Base-by-base conservation (phyloP, 495 filamentous ascomycete species). In the Tuber brumale region DNA sequence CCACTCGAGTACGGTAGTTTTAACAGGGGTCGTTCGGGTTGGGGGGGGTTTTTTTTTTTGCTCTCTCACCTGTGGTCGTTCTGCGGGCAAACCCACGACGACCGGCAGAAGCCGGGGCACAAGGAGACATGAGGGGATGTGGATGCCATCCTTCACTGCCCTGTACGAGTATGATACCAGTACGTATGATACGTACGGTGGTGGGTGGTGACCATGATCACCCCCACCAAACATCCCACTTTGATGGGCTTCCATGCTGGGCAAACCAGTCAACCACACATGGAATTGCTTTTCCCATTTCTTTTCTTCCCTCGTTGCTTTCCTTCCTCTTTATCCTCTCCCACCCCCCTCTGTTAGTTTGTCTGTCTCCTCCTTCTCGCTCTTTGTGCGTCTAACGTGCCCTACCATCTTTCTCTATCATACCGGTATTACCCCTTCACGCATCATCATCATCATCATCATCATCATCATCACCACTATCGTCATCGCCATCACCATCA, bases 341-440 rank as follows among this genome's bases (percentile, higher is more conserved):
- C 8, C 23, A 27, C 51, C 51, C n/a, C 37, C 51, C n/a, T 27
- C 57, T 7, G 12, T 66, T 9, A 21, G 46, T 23, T 27, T 14
- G 51, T 57, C 27, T 31, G 12, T 66, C 31, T 66, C 57, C 57
- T 35, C 27, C 27, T 27, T 35, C 27, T 35, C 27, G 27, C 51
- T 35, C 57, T 66, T 16, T 66, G 57, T 66, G 57, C 27, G 27
- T 35, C 57, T 19, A 66, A 18, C 48, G 61, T 51, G 74, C 37
- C 71, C 43, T 76, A 45, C 79, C n/a, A 46, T 75, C 73, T 48
- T 44, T 19, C 72, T 61, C 12, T 70, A 39, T 70, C 9, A 43
- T 42, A n/a, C n/a, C n/a, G 39, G 39, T 72, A 69, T 57, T n/a
- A 41, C 37, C 9, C 31, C 35, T 75, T 23, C 43, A 43, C 44